Conservation (phyloP, 768 basidiomycete genomes). For the Suillus decipiens region DNA sequence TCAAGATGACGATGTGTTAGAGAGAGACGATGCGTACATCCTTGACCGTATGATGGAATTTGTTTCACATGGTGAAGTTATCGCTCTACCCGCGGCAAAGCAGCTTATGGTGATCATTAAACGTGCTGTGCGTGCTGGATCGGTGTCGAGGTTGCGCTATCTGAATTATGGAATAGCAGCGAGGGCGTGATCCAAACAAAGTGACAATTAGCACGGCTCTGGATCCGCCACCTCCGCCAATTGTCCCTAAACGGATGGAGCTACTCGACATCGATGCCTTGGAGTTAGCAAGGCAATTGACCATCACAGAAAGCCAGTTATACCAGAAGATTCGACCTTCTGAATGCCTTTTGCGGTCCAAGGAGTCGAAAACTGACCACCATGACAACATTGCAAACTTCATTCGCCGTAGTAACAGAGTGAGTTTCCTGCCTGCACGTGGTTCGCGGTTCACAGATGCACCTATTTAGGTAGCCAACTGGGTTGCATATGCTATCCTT, state of each 20-base stretch:
- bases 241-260: conserved; percentile 48
- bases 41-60: conserved; percentile 58
- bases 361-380: conserved; percentile 43
- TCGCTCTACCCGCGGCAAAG: conserved; percentile 46
- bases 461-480: conserved; percentile 51
- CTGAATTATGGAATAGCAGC: conserved; percentile 17
- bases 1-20: conserved; percentile 53
- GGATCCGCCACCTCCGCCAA: conserved; percentile 51
- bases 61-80: conserved; percentile 42
- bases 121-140: conserved; percentile 44
- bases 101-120: conserved; percentile 50
- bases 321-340: conserved; percentile 60
- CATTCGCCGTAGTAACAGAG: conserved; percentile 59
- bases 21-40: conserved; percentile 53
- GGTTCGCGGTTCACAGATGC: neutral
- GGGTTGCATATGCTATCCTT: conserved; percentile 62
- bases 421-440: conserved; percentile 23
- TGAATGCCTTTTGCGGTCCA: conserved; percentile 62
- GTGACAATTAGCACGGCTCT: conserved; percentile 37
- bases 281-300: conserved; percentile 69
- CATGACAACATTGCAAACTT: conserved; percentile 57
- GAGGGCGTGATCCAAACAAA: conserved; percentile 36
- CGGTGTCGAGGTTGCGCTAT: neutral
- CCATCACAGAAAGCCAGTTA: conserved; percentile 60
- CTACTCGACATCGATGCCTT: conserved; percentile 62